These are phyloP conservation scores for Diaporthe ilicicola DNA, from an alignment of 2,329 filamentous ascomycete genomes.

Conservation along the genomic window DNA sequence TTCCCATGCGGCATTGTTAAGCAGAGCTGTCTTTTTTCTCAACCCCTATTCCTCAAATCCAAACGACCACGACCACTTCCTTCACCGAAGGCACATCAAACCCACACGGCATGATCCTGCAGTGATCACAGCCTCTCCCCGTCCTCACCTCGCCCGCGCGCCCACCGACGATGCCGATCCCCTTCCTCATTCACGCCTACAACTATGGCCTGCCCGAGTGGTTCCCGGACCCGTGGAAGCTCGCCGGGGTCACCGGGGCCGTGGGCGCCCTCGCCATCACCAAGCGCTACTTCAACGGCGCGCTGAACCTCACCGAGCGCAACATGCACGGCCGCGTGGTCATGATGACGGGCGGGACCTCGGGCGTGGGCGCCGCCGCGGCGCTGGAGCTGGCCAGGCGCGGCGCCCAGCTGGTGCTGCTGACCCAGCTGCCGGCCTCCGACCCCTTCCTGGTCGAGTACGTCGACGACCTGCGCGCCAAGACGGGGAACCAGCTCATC, in stretches of 20 bases:
- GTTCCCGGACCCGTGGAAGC: conserved; percentile 52
- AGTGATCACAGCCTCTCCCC: neutral
- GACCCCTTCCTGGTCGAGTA: conserved; percentile 93
- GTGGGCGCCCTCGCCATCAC: conserved; percentile 52
- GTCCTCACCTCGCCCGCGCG: conserved; percentile 24
- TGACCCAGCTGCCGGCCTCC: conserved; percentile 81
- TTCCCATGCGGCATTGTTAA: conserved; percentile 5
- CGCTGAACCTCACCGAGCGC: conserved; percentile 77
- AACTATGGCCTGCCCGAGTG: conserved; percentile 59
- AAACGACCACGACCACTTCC: conserved; percentile 4
- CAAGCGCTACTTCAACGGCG: conserved; percentile 83
- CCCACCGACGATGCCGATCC: conserved; percentile 57
- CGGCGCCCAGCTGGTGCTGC: conserved; percentile 89
- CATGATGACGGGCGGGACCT: conserved; percentile 93
- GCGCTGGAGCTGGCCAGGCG: conserved; percentile 78
- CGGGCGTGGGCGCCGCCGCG: conserved; percentile 84
- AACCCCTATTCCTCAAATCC: conserved; percentile 21
- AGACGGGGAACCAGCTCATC: conserved; percentile 84
- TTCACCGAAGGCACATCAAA: conserved; percentile 1
- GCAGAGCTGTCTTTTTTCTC: conserved; percentile 7
- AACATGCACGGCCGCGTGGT: conserved; percentile 94
- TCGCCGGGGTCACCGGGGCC: conserved; percentile 50
- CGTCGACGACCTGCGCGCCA: conserved; percentile 83
- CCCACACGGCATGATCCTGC: conserved; percentile 30
- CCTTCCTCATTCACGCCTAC: conserved; percentile 56